Conservation (phyloP, 495 filamentous ascomycete species). For the Chlorociboria aeruginascens region DNA sequence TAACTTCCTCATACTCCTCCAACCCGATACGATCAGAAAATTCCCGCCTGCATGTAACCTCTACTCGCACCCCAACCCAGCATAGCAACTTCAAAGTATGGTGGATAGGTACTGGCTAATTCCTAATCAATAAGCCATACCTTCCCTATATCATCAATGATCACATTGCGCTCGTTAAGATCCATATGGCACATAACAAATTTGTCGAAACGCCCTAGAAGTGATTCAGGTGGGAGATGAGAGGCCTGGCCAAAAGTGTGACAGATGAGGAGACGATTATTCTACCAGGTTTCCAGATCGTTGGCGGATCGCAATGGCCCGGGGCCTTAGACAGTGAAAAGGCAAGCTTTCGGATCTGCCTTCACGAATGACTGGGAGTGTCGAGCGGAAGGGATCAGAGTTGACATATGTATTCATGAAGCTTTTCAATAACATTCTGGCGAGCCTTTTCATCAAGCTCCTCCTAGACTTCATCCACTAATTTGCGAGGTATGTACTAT, state of each 20-base stretch:
- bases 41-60: too few relatives aligned
- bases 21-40: too few relatives aligned
- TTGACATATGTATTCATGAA: constrained; percentile 17
- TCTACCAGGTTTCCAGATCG: constrained; percentile 24
- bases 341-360: constrained; percentile 17
- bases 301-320: constrained; percentile 20
- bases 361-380: constrained; percentile 20
- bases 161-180: too few relatives aligned
- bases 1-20: too few relatives aligned
- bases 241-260: background rate
- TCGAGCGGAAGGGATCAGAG: constrained; percentile 17
- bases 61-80: too few relatives aligned
- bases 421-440: constrained; percentile 15
- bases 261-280: constrained; percentile 12
- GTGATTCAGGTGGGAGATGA: too few relatives aligned
- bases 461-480: constrained; percentile 21
- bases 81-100: background rate
- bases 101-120: constrained; percentile 5
- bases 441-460: constrained; percentile 10
- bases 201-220: too few relatives aligned
- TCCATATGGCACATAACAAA: too few relatives aligned
- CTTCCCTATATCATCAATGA: too few relatives aligned
- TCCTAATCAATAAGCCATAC: constrained; percentile 4
- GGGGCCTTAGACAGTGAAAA: constrained; percentile 23
- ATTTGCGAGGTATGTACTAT: constrained; percentile 22